Evolutionary conservation across 2,329 filamentous ascomycete genomes (phyloP), one percentile per base, ranked within the genome.

Genomic region (Penicillium sp.): DNA sequence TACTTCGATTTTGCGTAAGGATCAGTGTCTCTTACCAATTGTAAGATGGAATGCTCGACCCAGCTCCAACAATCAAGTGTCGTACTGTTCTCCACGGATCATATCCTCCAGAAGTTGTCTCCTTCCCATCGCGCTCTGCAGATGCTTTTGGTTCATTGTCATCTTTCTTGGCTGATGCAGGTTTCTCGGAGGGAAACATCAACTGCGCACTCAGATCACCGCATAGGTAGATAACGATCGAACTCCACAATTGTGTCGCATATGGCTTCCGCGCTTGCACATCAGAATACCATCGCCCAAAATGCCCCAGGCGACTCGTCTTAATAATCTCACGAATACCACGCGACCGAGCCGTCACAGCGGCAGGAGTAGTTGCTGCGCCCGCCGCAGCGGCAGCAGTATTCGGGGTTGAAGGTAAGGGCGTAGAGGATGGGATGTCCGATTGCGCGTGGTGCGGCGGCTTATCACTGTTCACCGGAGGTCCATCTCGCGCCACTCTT

Each of bases 171-270:
- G 26, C 58, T 45, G 31, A 51, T 47, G 56, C 32, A 44, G 61
- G 37, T 40, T 44, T 36, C 25, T 60, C 55, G 6, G 56, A 47
- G 8, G 68, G 60, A 46, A 70, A 70, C 47, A 93, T 78, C 40
- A 73, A 71, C 66, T 94, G 88, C 30, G 87, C 86, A 30, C 79
- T 80, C 37, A 92, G 50, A 62, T 94, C 88, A 6, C 84, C 85
- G 33, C 78, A 74, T 26, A 89, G 72, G 58, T 88, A 95, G 42
- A 94, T 86, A 26, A 85, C 72, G 30, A 95, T 64, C 28, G 84
- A 80, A 51, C 78, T 87, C 48, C 74, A 72, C 44, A 94, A 61
- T 68, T 95, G 89, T 7, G 86, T 93, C n/a, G 75, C 67, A 56
- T 86, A 85, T 0, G 90, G 89, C 33, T 81, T 71, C 33, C 75